Conservation (phyloP, 176 grass and related monocot genomes). For the Calamus simplicifolius region DNA sequence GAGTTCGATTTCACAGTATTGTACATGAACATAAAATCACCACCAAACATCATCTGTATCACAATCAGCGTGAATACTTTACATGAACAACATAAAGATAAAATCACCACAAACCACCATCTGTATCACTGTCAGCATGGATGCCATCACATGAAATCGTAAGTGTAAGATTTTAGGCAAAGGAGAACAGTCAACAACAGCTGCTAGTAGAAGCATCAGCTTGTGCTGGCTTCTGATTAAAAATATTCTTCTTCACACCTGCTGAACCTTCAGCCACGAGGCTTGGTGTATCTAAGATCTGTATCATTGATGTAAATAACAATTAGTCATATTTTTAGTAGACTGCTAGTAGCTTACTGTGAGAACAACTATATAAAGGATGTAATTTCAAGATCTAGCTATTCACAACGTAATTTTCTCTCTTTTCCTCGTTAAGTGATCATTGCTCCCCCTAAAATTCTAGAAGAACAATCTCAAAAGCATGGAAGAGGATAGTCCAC, state of each 20-base stretch:
- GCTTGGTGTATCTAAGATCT: conserved; percentile 94
- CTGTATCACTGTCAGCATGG: background rate
- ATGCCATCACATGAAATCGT: background rate
- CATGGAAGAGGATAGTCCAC: too few relatives aligned
- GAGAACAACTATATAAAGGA: too few relatives aligned
- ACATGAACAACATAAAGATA: too few relatives aligned
- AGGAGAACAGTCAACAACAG: conserved; percentile 50
- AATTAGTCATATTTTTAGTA: too few relatives aligned
- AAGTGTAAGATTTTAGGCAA: background rate
- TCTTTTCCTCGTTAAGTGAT: too few relatives aligned
- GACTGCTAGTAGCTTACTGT: too few relatives aligned
- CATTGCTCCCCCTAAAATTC: too few relatives aligned
- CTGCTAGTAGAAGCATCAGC: conserved; percentile 47
- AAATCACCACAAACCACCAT: conserved; percentile 1
- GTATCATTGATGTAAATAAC: background rate
- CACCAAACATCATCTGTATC: conserved; percentile 6
- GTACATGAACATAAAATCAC: too few relatives aligned
- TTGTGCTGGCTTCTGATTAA: conserved; percentile 80
- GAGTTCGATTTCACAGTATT: too few relatives aligned
- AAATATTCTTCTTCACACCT: conserved; percentile 81
- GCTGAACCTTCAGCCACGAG: conserved; percentile 69
- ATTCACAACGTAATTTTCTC: too few relatives aligned
- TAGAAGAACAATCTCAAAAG: too few relatives aligned
- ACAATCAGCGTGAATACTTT: background rate
- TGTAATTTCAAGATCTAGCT: too few relatives aligned